phyloP scores from a whole-genome alignment of 1,284 basidiomycete genomes.

The Ustilago xerochloae region DNA sequence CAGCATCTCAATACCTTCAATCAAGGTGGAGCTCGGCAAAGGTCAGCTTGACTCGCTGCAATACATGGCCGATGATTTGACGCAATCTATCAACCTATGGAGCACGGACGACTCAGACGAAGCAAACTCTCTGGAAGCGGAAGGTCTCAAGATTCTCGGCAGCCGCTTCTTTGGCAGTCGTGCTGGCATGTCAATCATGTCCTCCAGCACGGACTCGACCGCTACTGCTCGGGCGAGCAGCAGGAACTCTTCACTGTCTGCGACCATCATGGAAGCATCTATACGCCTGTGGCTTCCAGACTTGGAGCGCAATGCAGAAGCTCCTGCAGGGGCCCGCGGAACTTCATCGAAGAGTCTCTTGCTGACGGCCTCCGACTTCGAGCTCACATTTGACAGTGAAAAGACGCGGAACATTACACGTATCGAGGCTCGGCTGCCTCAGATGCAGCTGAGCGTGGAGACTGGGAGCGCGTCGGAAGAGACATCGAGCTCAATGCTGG shows the following conservation, averaged over 20 bases:
- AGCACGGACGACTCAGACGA: slow-evolving; percentile 24
- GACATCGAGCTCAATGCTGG: slow-evolving; percentile 17
- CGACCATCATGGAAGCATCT: slow-evolving; percentile 29
- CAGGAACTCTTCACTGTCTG: slow-evolving; percentile 26
- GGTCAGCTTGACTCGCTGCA: slow-evolving; percentile 51
- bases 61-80: slow-evolving; percentile 57
- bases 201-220: slow-evolving; percentile 47
- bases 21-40: slow-evolving; percentile 44
- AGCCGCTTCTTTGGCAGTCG: slow-evolving; percentile 57
- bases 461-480: slow-evolving; percentile 5
- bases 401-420: slow-evolving; percentile 32
- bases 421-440: slow-evolving; percentile 30
- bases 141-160: slow-evolving; percentile 52
- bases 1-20: slow-evolving; percentile 24
- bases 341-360: slow-evolving; percentile 24
- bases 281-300: slow-evolving; percentile 33
- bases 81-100: slow-evolving; percentile 43
- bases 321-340: not conserved
- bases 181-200: slow-evolving; percentile 45
- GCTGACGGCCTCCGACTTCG: slow-evolving; percentile 25
- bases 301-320: not conserved
- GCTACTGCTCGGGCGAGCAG: slow-evolving; percentile 22
- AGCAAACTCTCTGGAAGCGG: slow-evolving; percentile 26
- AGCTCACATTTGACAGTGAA: slow-evolving; percentile 36
- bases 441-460: slow-evolving; percentile 27